Base-by-base conservation (phyloP, 192 early-diverging fungal species). In the Coemansia sp. region DNA sequence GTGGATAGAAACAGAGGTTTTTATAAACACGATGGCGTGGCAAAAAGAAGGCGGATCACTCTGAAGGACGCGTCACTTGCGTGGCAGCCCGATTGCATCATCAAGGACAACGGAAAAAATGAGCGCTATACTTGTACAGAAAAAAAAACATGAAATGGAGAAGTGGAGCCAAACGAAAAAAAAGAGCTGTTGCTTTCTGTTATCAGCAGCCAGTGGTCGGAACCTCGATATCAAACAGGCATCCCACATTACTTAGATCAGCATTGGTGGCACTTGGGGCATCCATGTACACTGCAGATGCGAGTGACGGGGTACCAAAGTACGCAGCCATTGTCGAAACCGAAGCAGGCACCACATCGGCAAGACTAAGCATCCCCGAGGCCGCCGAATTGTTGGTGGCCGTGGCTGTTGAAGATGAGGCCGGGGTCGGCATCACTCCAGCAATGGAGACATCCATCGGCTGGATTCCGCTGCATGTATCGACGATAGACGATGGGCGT, bases 311-410 rank as follows among this genome's bases (percentile, higher is more conserved):
- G 24, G 49, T 64, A 35, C 48, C 49, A 24, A 64, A 79, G 39
- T 79, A 79, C 5, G 77, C 72, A 7, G 67, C 68, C 60, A 74
- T 73, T 0, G 72, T 53, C 34, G 71, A 73, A 18, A 49, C 46
- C 15, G 46, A 49, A 53, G 9, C 24, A 53, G 51, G 21, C 15
- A 21, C n/a, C 23, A 4, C 51, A 53, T 26, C 44, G 34, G 33
- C 43, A 67, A 58, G 53, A 35, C 59, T 44, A 5, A 43, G 51
- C 41, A 23, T 41, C 24, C 23, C 58, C 8, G 48, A 11, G 16
- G 60, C 65, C n/a, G 34, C 45, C 6, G 61, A 52, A 14, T 36
- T 21, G 12, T 39, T 65, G 45, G 57, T 51, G 20, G 56, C 24
- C 12, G 57, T 35, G 10, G 30, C 30, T 3, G 30, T 30, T 30